phyloP scores from a whole-genome alignment of 805 yeast species.

The Hanseniaspora occidentalis region DNA sequence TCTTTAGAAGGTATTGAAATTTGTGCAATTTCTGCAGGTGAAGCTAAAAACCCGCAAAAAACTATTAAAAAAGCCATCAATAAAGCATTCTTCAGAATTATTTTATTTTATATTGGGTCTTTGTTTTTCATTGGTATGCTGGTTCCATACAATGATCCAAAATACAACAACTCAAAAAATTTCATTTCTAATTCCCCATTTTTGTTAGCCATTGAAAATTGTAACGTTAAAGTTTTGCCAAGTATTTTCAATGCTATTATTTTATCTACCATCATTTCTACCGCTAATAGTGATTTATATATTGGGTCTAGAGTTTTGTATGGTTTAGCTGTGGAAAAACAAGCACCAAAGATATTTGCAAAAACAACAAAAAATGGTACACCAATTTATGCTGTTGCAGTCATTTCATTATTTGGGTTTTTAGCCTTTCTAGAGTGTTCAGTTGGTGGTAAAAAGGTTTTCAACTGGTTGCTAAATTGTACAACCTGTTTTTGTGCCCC shows the following conservation, averaged over 20 bases:
- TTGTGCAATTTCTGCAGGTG: constrained; percentile 48
- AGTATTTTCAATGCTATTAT: constrained; percentile 69
- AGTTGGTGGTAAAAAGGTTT: constrained; percentile 41
- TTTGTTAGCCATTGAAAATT: constrained; percentile 46
- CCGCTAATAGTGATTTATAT: constrained; percentile 68
- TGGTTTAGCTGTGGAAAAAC: constrained; percentile 2
- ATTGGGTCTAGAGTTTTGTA: constrained; percentile 65
- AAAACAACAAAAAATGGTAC: constrained; percentile 38
- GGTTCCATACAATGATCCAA: constrained; percentile 50
- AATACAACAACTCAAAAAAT: constrained; percentile 23
- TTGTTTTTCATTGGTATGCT: constrained; percentile 52
- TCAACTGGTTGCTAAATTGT: constrained; percentile 55
- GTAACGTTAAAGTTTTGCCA: constrained; percentile 44
- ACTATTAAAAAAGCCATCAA: constrained; percentile 57
- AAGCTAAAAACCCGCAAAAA: constrained; percentile 52
- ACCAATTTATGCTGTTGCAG: constrained; percentile 43
- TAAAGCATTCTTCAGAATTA: constrained; percentile 51
- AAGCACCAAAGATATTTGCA: constrained; percentile 33
- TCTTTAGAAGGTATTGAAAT: constrained; percentile 50
- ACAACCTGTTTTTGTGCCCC: constrained; percentile 57
- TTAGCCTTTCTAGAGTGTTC: constrained; percentile 30
- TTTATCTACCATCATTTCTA: constrained; percentile 63
- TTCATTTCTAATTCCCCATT: constrained; percentile 51
- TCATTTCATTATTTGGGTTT: constrained; percentile 44
- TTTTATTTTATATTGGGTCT: constrained; percentile 46